Evolutionary conservation across 495 filamentous ascomycete genomes (phyloP).

Genomic region (Aspergillus asperescens): DNA sequence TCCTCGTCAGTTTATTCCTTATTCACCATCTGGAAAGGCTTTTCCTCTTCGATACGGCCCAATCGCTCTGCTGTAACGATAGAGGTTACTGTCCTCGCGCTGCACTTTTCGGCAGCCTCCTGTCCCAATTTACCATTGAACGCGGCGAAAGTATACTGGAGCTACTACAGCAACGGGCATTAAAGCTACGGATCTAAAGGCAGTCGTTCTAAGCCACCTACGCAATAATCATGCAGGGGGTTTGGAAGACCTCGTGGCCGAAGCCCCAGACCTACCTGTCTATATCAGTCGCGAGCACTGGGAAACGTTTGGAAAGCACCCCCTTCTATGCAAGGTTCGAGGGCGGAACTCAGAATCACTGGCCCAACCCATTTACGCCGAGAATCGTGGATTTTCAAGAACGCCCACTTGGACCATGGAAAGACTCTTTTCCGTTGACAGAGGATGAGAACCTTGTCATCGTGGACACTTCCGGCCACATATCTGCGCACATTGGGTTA

Average conservation of each 20-base stretch:
- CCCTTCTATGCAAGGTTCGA: slow-evolving; percentile 25
- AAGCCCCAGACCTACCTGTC: slow-evolving; percentile 19
- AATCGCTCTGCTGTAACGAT: slow-evolving; percentile 28
- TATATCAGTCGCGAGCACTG: slow-evolving; percentile 27
- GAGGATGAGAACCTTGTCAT: slow-evolving; percentile 24
- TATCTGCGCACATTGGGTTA: slow-evolving; percentile 26
- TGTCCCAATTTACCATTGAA: too few relatives aligned
- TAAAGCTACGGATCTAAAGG: slow-evolving; percentile 23
- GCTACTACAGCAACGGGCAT: slow-evolving; percentile 22
- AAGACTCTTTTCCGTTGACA: slow-evolving; percentile 24
- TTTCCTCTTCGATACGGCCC: slow-evolving; percentile 31
- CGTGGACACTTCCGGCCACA: slow-evolving; percentile 32
- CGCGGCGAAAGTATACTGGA: slow-evolving; percentile 22
- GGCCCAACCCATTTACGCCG: slow-evolving; percentile 25
- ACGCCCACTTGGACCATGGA: slow-evolving; percentile 25
- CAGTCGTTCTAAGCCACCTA: slow-evolving; percentile 27
- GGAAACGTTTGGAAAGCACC: slow-evolving; percentile 24
- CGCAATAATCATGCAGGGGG: slow-evolving; percentile 33
- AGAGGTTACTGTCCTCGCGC: slow-evolving; percentile 23
- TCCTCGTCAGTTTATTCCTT: slow-evolving; percentile 29
- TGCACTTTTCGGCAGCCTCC: too few relatives aligned
- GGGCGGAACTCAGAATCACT: slow-evolving; percentile 25
- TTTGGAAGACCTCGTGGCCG: slow-evolving; percentile 22
- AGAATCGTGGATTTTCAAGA: slow-evolving; percentile 21
- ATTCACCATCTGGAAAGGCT: slow-evolving; percentile 26